Base-by-base conservation (phyloP, 495 filamentous ascomycete genomes). In the Penicillium malachiteum region DNA sequence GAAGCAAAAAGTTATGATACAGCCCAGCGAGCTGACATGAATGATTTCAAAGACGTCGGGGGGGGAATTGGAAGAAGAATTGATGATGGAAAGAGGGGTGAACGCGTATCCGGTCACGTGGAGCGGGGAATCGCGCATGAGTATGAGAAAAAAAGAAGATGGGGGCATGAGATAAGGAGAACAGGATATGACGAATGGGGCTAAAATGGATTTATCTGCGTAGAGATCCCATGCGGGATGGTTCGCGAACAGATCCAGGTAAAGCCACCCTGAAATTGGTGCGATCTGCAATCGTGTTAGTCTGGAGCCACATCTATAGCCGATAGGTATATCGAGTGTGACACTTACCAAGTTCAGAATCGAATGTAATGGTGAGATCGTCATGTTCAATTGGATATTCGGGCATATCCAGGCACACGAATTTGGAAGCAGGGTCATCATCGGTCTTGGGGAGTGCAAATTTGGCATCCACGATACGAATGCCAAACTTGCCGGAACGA, bases 301-400 rank as follows among this genome's bases (percentile, higher is more conserved):
- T 68, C 42, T 65, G 55, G 30, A 51, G 13, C 17, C 17, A 6
- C n/a, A 7, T 10, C 3, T 50, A 43, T 16, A 18, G 45, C 26
- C 7, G 10, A 38, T 5, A 0, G 18, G n/a, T 9, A 33, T 50
- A 37, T 5, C n/a, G n/a, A 11, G 18, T 32, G 37, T 10, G 1
- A 18, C 49, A 81, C 88, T 70, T 77, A 96, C 91, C 89, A 62
- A 81, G 69, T 65, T 87, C 87, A 30, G 73, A 84, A 41, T 95
- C 90, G 76, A 96, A 96, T 21, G 84, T 64, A 62, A 96, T 87
- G 18, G 84, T 76, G 62, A 96, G 87, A 73, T 96, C 92, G 71
- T 96, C 92, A 68, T 95, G 90, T 72, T 95, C 91, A 16, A 87
- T 86, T 0, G 91, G 87, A 72, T 93, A 91, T 50, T 95, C 92